Conservation (phyloP, 2,329 filamentous ascomycete genomes). For the Phialemoniopsis sp. region DNA sequence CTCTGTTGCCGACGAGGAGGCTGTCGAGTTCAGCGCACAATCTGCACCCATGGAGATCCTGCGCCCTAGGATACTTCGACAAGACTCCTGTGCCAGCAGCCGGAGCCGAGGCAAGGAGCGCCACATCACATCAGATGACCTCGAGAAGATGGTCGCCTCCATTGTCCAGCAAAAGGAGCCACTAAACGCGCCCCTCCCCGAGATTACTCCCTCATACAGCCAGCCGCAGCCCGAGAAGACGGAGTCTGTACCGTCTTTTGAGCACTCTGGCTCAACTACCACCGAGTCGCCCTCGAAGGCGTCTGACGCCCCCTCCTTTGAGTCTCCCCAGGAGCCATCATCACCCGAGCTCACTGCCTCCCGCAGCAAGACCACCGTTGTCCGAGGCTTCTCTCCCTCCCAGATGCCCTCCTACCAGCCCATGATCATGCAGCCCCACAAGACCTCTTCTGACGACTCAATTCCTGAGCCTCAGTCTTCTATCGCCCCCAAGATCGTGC, state of each 20-base stretch:
- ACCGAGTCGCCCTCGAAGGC: slow-evolving; percentile 51
- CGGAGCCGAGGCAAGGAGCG: slow-evolving; percentile 73
- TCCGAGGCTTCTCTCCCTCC: slow-evolving; percentile 82
- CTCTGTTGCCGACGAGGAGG: slow-evolving; percentile 66
- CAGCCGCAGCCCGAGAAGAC: slow-evolving; percentile 42
- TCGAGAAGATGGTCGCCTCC: slow-evolving; percentile 90
- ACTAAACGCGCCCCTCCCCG: slow-evolving; percentile 50
- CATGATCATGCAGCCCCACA: slow-evolving; percentile 43
- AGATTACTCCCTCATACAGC: slow-evolving; percentile 26
- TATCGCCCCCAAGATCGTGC: slow-evolving; percentile 61
- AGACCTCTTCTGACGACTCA: slow-evolving; percentile 36
- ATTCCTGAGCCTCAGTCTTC: slow-evolving; percentile 59
- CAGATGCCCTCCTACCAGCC: slow-evolving; percentile 50
- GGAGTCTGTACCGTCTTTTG: slow-evolving; percentile 21
- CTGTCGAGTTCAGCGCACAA: slow-evolving; percentile 52
- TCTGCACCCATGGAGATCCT: slow-evolving; percentile 53
- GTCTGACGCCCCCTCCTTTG: slow-evolving; percentile 52
- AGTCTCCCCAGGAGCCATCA: slow-evolving; percentile 25
- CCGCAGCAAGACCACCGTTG: slow-evolving; percentile 53
- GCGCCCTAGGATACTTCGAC: slow-evolving; percentile 64
- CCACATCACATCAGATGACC: slow-evolving; percentile 86
- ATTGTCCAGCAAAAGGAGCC: slow-evolving; percentile 86
- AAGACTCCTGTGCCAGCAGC: slow-evolving; percentile 67
- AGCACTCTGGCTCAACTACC: slow-evolving; percentile 39
- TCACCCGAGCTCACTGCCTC: slow-evolving; percentile 50